Conservation (phyloP, 2,329 filamentous ascomycete genomes). For the Colletotrichum tropicale region DNA sequence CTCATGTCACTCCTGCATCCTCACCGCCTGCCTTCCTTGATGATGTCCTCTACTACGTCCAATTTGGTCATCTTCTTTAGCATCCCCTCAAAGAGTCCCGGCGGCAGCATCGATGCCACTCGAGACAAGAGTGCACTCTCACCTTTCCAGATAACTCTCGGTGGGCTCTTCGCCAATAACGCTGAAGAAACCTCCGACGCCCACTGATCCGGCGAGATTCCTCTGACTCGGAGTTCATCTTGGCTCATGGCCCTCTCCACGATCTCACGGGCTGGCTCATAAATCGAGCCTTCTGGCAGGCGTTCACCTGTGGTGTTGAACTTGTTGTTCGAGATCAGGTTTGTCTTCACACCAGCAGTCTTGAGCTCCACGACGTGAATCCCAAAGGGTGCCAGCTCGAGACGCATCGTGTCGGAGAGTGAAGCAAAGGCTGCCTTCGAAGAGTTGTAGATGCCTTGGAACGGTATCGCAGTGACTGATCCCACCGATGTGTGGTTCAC, state of each 20-base stretch:
- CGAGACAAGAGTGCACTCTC: constrained; percentile 21
- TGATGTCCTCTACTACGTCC: constrained; percentile 24
- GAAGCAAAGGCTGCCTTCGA: constrained; percentile 27
- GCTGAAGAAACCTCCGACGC: constrained; percentile 22
- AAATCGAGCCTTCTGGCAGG: constrained; percentile 29
- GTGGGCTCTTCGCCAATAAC: constrained; percentile 21
- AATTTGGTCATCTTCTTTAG: constrained; percentile 27
- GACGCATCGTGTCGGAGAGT: constrained; percentile 27
- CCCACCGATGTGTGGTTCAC: constrained; percentile 23
- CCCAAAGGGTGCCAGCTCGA: constrained; percentile 31
- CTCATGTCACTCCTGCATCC: not conserved
- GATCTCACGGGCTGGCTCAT: constrained; percentile 19
- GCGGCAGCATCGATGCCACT: constrained; percentile 21
- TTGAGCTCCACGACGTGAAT: constrained; percentile 28
- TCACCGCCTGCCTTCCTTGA: not conserved
- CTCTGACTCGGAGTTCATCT: constrained; percentile 5
- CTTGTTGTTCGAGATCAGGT: constrained; percentile 19
- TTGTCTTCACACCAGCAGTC: constrained; percentile 2
- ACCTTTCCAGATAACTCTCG: constrained; percentile 26
- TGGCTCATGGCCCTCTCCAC: constrained; percentile 27
- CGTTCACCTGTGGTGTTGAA: not conserved
- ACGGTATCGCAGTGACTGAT: not conserved
- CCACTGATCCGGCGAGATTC: constrained; percentile 24
- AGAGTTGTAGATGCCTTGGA: constrained; percentile 24
- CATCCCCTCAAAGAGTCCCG: constrained; percentile 20